Evolutionary conservation across 148 eudicot genomes (phyloP).

Genomic region (Camellia granthamiana): DNA sequence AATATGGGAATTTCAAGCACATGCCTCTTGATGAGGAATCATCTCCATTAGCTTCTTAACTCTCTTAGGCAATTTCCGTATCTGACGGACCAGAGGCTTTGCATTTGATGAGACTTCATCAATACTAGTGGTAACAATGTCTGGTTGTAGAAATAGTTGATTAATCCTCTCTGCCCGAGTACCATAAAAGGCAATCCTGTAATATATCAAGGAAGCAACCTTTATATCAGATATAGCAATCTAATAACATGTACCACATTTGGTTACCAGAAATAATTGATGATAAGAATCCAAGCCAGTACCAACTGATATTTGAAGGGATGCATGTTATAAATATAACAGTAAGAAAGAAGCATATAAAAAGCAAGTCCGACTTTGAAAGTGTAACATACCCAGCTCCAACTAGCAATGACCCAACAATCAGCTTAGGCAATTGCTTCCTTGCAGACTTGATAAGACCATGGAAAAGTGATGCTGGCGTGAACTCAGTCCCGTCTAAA

Average conservation of each 20-base stretch:
- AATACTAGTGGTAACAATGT: conserved; percentile 56
- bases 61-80: conserved; percentile 60
- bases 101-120: conserved; percentile 76
- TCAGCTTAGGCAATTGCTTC: conserved; percentile 80
- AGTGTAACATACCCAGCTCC: conserved; percentile 80
- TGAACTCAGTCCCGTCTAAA: conserved; percentile 69
- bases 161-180: conserved; percentile 47
- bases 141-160: conserved; percentile 57
- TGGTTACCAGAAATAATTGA: not conserved
- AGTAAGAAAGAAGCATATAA: not conserved
- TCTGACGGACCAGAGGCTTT: conserved; percentile 72
- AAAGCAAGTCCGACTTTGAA: not conserved
- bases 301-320: not conserved
- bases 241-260: not conserved
- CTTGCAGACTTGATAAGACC: conserved; percentile 63
- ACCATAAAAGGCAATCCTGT: conserved; percentile 58
- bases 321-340: not conserved
- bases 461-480: conserved; percentile 67
- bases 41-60: conserved; percentile 65
- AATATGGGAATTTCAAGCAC: conserved; percentile 14
- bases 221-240: conserved; percentile 11
- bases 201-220: conserved; percentile 19
- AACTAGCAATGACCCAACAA: conserved; percentile 68
- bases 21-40: conserved; percentile 96
- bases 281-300: not conserved